Conservation (phyloP, 352 stramenopile species). For the Aphanomyces astaci region DNA sequence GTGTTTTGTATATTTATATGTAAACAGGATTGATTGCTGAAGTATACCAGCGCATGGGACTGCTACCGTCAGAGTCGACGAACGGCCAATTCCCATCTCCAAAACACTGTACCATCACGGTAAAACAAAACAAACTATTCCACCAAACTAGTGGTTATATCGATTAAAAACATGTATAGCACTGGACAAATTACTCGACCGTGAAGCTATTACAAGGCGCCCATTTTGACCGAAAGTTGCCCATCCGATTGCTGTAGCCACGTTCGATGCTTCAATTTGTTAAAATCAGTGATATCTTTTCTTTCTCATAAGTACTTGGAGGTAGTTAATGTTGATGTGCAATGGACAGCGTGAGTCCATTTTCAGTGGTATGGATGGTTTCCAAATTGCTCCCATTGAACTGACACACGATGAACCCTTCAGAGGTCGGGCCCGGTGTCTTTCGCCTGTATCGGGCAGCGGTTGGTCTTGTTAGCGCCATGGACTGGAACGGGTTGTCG, state of each 20-base stretch:
- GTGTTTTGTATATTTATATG: too few relatives aligned
- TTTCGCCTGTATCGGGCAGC: too few relatives aligned
- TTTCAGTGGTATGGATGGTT: background rate
- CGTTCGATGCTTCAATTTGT: background rate
- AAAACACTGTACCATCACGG: slow-evolving; percentile 7
- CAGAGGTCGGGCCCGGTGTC: background rate
- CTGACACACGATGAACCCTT: background rate
- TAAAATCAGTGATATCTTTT: too few relatives aligned
- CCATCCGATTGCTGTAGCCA: slow-evolving; percentile 12
- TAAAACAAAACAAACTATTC: too few relatives aligned
- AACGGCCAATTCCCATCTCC: background rate
- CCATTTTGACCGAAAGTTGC: slow-evolving; percentile 4
- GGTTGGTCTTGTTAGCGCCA: background rate
- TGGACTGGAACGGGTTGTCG: background rate
- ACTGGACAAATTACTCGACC: slow-evolving; percentile 10
- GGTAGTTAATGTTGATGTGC: background rate
- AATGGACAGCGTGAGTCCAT: background rate
- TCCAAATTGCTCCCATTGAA: background rate
- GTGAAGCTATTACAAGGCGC: slow-evolving; percentile 16
- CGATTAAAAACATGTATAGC: slow-evolving; percentile 4
- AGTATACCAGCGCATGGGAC: slow-evolving; percentile 16
- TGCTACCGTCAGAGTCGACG: background rate
- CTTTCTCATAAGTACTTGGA: too few relatives aligned
- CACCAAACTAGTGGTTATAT: too few relatives aligned
- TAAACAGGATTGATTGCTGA: slow-evolving; percentile 21